Evolutionary conservation across 1,139 yeast genomes (phyloP).

Genomic region (Protomyces inundatus): DNA sequence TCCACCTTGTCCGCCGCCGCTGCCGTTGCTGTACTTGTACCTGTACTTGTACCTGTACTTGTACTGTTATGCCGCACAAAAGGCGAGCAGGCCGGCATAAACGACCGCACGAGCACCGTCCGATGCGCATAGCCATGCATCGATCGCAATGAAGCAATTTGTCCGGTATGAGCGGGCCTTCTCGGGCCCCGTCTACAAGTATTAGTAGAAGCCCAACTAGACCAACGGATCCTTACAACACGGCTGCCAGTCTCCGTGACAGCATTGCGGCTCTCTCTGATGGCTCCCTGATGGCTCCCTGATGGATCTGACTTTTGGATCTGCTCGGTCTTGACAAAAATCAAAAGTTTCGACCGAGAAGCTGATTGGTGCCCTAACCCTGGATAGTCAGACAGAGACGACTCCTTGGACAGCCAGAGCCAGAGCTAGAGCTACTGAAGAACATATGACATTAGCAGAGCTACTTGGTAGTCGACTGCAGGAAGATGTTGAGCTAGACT

Average conservation of each 20-base stretch:
- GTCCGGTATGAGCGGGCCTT: not conserved
- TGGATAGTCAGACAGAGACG: too few relatives aligned
- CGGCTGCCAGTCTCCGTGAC: not conserved
- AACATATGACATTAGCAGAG: not conserved
- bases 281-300: not conserved
- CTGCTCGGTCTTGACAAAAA: too few relatives aligned
- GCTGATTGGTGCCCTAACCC: not conserved
- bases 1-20: not conserved
- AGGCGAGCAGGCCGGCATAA: conserved; percentile 22
- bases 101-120: not conserved
- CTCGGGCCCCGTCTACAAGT: not conserved
- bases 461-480: not conserved
- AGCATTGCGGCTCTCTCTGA: not conserved
- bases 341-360: too few relatives aligned
- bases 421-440: too few relatives aligned
- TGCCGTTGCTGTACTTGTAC: not conserved
- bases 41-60: not conserved
- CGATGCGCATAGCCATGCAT: not conserved
- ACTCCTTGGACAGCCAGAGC: too few relatives aligned
- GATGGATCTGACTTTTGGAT: too few relatives aligned
- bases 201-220: not conserved
- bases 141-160: not conserved
- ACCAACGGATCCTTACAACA: not conserved
- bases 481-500: not conserved
- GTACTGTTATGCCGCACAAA: conserved; percentile 20